Evolutionary conservation across 2,329 filamentous ascomycete genomes (phyloP), one percentile per base, ranked within the genome.

Genomic region (Aspergillus aculeatinus): DNA sequence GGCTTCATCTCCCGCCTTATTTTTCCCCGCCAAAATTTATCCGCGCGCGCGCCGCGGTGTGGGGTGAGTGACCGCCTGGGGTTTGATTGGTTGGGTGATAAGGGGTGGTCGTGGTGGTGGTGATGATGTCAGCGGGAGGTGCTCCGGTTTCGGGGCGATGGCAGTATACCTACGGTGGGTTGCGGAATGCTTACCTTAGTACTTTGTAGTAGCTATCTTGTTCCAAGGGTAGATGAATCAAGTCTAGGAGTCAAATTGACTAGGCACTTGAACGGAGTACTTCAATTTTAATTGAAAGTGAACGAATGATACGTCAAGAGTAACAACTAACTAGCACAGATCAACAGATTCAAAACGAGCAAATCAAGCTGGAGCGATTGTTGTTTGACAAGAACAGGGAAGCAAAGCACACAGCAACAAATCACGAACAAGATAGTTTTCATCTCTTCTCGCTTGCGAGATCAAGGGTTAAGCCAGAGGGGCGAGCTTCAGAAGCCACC

Each of bases 21-120:
- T 51, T 60, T 61, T 55, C 70, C 69, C 70, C 71, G 66, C 68
- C 63, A 65, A 68, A 64, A 67, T 69, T 64, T 60, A 61, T 60
- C 27, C 27, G 27, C 7, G 6, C 2, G 27, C 27, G 27, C 47
- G 44, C 61, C 42, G 21, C 42, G 21, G 60, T 47, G 53, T 59
- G 54, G 56, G 59, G 58, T 35, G 42, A 35, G 52, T 62, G 61
- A 57, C 62, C 57, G 60, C 56, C 59, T 59, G 25, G 33, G 29
- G 21, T 57, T 23, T 65, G 56, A 65, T 65, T 65, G 59, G 61
- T 48, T 42, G 42, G 3, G 4, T 19, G 39, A 35, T 29, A 50
- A 21, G 53, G 47, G 35, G 33, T 11, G 25, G 25, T 23, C 4
- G 27, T 10, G 27, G 27, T 29, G 27, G 27, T 29, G 27, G 47